Conservation (phyloP, 2,329 filamentous ascomycete genomes). For the Fusarium phyllophilum region DNA sequence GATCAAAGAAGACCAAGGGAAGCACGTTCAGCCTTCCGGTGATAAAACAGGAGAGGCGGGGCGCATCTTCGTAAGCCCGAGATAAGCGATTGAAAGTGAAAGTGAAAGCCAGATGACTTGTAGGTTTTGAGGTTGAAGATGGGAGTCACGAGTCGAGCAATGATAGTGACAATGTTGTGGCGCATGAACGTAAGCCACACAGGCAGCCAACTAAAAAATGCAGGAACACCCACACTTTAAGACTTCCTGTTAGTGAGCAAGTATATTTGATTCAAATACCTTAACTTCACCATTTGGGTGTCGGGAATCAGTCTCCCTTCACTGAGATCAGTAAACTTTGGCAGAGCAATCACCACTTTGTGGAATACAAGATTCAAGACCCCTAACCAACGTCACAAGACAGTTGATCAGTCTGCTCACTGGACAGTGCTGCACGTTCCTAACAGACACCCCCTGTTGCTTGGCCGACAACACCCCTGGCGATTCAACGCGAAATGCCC, state of each 20-base stretch:
- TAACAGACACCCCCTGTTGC: slow-evolving; percentile 33
- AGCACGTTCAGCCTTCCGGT: slow-evolving; percentile 17
- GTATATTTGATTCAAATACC: background rate
- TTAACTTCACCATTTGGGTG: background rate
- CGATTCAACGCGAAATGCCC: slow-evolving; percentile 15
- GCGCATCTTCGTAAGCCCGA: slow-evolving; percentile 26
- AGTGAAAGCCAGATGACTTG: slow-evolving; percentile 41
- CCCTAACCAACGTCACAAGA: background rate
- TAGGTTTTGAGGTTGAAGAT: slow-evolving; percentile 35
- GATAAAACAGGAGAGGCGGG: background rate
- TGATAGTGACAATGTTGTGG: slow-evolving; percentile 37
- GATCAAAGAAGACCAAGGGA: slow-evolving; percentile 3
- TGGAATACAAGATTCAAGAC: background rate
- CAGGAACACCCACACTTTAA: slow-evolving; percentile 12
- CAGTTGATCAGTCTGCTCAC: background rate
- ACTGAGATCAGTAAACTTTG: background rate
- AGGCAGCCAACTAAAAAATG: slow-evolving; percentile 35
- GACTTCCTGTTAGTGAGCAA: slow-evolving; percentile 7
- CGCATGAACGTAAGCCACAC: slow-evolving; percentile 39
- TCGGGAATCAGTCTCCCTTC: background rate
- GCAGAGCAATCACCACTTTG: background rate
- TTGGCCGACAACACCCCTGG: slow-evolving; percentile 34
- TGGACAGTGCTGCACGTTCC: slow-evolving; percentile 9
- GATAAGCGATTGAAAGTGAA: slow-evolving; percentile 15
- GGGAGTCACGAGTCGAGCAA: slow-evolving; percentile 42